A percentile compares a stretch with the other conserved stretches of the same genome.
Conservation (phyloP, 345 rosid genomes). For the Salix koriyanagi region DNA sequence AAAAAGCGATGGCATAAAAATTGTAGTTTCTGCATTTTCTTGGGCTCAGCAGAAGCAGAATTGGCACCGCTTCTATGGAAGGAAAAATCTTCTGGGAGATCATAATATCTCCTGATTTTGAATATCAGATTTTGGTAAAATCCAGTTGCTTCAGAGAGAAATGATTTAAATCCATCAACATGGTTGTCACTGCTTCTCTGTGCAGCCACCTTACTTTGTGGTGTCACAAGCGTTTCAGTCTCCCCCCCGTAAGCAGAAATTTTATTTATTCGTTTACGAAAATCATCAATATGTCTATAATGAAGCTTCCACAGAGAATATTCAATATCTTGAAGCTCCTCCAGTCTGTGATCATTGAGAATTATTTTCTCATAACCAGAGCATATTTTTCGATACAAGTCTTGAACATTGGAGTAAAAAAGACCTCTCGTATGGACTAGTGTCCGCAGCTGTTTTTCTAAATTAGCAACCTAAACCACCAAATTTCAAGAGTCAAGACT, state of each 20-base stretch:
- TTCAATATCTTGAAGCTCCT: conserved; percentile 74
- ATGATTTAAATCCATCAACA: conserved; percentile 51
- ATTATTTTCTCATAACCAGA: conserved; percentile 57
- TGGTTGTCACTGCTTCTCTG: conserved; percentile 25
- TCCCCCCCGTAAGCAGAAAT: conserved; percentile 32
- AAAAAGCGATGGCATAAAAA: conserved; percentile 77
- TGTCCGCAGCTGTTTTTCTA: conserved; percentile 66
- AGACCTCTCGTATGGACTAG: conserved; percentile 49
- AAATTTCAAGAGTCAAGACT: conserved; percentile 10
- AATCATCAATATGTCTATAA: conserved; percentile 76
- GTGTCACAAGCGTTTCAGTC: not conserved
- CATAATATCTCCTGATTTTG: conserved; percentile 42
- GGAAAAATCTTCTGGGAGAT: conserved; percentile 43
- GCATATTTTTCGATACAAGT: conserved; percentile 57
- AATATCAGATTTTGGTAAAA: conserved; percentile 50
- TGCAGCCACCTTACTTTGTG: conserved; percentile 19
- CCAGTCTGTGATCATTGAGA: conserved; percentile 41
- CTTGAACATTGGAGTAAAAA: conserved; percentile 48
- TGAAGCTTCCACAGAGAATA: conserved; percentile 88
- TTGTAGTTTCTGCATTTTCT: conserved; percentile 41
- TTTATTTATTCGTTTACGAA: conserved; percentile 61
- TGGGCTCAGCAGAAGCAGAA: conserved; percentile 29
- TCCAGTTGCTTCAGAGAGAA: conserved; percentile 54
- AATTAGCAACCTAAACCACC: conserved; percentile 50
- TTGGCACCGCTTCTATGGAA: conserved; percentile 17